Conservation (phyloP, 306 rosid genomes). For the Gillenia trifoliata region DNA sequence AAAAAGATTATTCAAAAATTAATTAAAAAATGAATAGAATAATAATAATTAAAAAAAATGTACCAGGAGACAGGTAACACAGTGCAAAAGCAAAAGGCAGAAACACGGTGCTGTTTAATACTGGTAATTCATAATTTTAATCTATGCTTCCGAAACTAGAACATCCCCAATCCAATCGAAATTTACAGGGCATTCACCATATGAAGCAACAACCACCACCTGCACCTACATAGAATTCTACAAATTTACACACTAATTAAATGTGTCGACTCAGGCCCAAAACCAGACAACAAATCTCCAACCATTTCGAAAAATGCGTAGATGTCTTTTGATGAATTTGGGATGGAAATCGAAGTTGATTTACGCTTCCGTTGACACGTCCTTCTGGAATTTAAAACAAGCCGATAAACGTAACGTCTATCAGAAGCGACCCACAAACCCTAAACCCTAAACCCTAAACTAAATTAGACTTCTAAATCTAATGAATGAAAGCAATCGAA, state of each 20-base stretch:
- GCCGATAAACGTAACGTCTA: slow-evolving; percentile 82
- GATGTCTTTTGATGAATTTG: slow-evolving; percentile 9
- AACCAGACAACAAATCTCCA: slow-evolving; percentile 26
- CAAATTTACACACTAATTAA: too few relatives aligned
- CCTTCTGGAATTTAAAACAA: slow-evolving; percentile 39
- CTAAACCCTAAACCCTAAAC: too few relatives aligned
- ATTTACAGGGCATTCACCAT: slow-evolving; percentile 58
- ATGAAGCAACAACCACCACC: slow-evolving; percentile 46
- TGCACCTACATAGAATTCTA: too few relatives aligned
- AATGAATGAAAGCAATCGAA: not conserved
- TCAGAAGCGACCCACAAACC: slow-evolving; percentile 47
- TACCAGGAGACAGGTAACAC: slow-evolving; percentile 94
- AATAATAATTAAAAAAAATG: not conserved
- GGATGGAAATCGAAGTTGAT: slow-evolving; percentile 28
- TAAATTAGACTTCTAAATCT: not conserved
- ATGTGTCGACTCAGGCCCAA: slow-evolving; percentile 33
- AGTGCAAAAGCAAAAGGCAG: slow-evolving; percentile 24
- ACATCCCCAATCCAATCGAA: slow-evolving; percentile 39
- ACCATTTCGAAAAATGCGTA: slow-evolving; percentile 14
- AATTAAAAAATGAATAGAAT: not conserved
- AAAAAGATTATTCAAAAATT: not conserved
- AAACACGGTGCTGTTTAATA: slow-evolving; percentile 72
- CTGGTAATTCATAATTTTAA: slow-evolving; percentile 30
- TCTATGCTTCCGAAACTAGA: slow-evolving; percentile 91
- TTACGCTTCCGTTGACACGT: slow-evolving; percentile 93